Evolutionary conservation across 2,329 filamentous ascomycete genomes (phyloP).

Genomic region (Malbranchea zuffiana): DNA sequence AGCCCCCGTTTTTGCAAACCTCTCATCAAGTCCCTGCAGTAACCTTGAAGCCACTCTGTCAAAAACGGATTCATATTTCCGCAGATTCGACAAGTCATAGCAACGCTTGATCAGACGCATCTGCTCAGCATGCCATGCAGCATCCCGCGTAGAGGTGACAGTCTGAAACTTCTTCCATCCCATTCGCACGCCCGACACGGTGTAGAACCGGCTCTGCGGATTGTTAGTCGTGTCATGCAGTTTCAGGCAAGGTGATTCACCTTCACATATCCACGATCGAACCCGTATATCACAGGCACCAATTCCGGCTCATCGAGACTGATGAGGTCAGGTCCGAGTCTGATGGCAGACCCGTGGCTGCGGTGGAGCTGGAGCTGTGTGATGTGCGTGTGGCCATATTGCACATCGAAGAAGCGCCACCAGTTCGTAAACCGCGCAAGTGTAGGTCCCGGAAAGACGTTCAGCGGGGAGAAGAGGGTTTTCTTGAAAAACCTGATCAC

Average conservation of each 20-base stretch:
- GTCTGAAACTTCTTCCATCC: too few species aligned
- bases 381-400: conserved; percentile 50
- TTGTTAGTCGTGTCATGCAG: too few species aligned
- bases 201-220: not conserved
- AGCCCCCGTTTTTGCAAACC: not conserved
- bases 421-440: too few species aligned
- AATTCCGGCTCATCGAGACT: conserved; percentile 64
- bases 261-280: conserved; percentile 49
- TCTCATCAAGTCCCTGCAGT: not conserved
- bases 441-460: too few species aligned
- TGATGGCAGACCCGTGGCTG: conserved; percentile 61
- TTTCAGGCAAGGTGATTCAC: too few species aligned
- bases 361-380: conserved; percentile 58
- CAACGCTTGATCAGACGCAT: too few species aligned
- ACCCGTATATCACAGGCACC: conserved; percentile 63
- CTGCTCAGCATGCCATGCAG: too few species aligned
- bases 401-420: conserved; percentile 64
- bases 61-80: not conserved
- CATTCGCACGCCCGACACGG: not conserved
- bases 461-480: too few species aligned
- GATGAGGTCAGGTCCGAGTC: conserved; percentile 61
- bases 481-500: not conserved
- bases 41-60: not conserved
- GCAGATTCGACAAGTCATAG: not conserved
- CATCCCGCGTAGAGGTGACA: too few species aligned